A percentile compares a stretch with the other conserved stretches of the same genome.
These are phyloP conservation scores for Cudoniella acicularis DNA, from an alignment of 495 filamentous ascomycete genomes.

Conservation along the genomic window DNA sequence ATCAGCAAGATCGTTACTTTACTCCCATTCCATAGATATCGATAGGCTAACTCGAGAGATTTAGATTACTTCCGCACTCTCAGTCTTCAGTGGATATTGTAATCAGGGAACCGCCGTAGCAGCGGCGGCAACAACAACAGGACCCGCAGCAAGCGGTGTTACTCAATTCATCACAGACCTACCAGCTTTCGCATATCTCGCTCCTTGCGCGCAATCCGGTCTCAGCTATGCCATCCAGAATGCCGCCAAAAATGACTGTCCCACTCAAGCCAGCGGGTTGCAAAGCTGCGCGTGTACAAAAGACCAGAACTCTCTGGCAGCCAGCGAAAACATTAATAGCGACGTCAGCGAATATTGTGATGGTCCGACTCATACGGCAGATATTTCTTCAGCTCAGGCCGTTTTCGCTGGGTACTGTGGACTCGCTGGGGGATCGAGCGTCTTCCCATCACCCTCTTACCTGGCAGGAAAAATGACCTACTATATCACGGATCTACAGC, in stretches of 20 bases:
- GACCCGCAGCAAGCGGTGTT: constrained; percentile 33
- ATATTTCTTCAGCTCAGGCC: constrained; percentile 42
- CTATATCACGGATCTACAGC: constrained; percentile 44
- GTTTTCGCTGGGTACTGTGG: constrained; percentile 47
- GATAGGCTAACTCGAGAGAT: constrained; percentile 30
- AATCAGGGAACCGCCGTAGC: constrained; percentile 31
- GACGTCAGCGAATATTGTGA: constrained; percentile 38
- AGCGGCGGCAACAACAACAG: constrained; percentile 31
- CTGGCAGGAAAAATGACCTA: constrained; percentile 48
- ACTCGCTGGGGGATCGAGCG: constrained; percentile 40
- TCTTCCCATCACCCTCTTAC: constrained; percentile 38
- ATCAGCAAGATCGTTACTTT: constrained; percentile 26
- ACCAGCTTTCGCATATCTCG: constrained; percentile 36
- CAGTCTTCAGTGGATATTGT: constrained; percentile 44
- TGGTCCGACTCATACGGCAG: constrained; percentile 32
- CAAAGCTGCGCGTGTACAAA: constrained; percentile 41
- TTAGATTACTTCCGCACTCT: constrained; percentile 36
- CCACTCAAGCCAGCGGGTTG: constrained; percentile 34
- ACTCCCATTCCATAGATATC: too few relatives aligned
- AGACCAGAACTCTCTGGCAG: constrained; percentile 38
- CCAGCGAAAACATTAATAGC: constrained; percentile 36
- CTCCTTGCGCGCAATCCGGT: constrained; percentile 38
- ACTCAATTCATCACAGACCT: constrained; percentile 44
- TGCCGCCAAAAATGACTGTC: constrained; percentile 32
- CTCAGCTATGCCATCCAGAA: constrained; percentile 37